Base-by-base conservation (phyloP, 192 early-diverging fungal species). In the Podila epicladia region DNA sequence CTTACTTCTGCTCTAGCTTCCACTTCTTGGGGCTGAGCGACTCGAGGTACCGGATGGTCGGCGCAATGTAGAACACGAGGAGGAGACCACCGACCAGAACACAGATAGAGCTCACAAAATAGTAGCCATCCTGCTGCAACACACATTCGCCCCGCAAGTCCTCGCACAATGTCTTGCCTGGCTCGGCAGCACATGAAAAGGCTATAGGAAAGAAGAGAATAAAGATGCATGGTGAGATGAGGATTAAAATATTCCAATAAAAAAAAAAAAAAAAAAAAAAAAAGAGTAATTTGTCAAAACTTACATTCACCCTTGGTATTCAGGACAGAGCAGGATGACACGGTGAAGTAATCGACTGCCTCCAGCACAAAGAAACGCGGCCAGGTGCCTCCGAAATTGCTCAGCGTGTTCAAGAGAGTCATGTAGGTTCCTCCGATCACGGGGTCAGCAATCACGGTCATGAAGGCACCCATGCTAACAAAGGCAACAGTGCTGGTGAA, bases 341-440 rank as follows among this genome's bases (percentile, higher is more conserved):
- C 87, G 26, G 96, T 97, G 67, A 95, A 94, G 60, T 91, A 91
- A 78, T 99, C 97, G 17, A 99, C 96, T 1, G 95, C 90, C 72
- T 94, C 89, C 63, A 99, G 87, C 19, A 99, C 91, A 88, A 98
- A 97, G 85, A 92, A 97, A 29, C 93, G 90, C 0, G 97, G 95
- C 98, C 96, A 98, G 8, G 97, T 99, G 32, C 98, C 98, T 55
- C 97, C 98, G 80, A 99, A 94, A 83, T 99, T 99, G 73, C 92
- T 94, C 64, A 98, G 82, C 2, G 98, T 99, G 77, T 97, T 97
- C 48, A 99, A 86, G 64, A 96, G 87, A 19, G 93, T 94, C 93
- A 94, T 94, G 55, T 95, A 95, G 7, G 94, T 94, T 37, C 94
- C 94, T 66, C 96, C 98, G 71, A 99, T 98, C 31, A 93, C 80